Base-by-base conservation (phyloP, 345 rosid genomes). In the Capsella bursapastoris region DNA sequence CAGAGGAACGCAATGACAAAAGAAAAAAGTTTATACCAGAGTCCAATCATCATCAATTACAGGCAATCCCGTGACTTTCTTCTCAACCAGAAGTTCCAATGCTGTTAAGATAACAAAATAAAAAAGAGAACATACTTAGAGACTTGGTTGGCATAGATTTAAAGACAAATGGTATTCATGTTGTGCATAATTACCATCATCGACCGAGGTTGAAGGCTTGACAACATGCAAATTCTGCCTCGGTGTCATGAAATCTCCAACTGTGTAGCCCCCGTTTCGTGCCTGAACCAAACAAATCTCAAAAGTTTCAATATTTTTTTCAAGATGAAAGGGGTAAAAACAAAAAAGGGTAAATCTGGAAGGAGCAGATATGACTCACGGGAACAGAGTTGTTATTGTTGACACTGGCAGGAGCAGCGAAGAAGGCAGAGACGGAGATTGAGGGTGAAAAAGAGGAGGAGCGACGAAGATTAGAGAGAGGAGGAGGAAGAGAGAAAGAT, bases 211-310 rank as follows among this genome's bases (percentile, higher is more conserved):
- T 6, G 92, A 74, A 6, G 92, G 73, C 78, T 89, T 95, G 16
- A 91, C 97, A 62, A 87, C 92, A 57, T 75, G 83, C 71, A 95
- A 78, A 62, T 84, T 55, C 49, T 87, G 84, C 69, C 86, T 95
- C 62, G 47, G 79, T 3, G 99, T 91, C 97, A 91, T 95, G 72
- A 90, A 89, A 86, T 91, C 96, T 8, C 97, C 97, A 37, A 94
- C 97, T 0, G 85, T 90, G 49, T 85, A 94, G 9, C 83, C 73
- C 25, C 90, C 97, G 59, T 78, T 86, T 55, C 68, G 75, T 8
- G 87, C 72, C 97, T 90, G 82, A 64, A 59, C 40, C 40, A 60
- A 41, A 67, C 32, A 44, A 59, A 70, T 40, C 38, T 41, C 50
- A 76, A 29, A 22, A 22, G 25, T 22, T 18, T 18, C 18, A 18